Evolutionary conservation across 495 filamentous ascomycete genomes (phyloP).

Genomic region (Aspergillus haitiensis): DNA sequence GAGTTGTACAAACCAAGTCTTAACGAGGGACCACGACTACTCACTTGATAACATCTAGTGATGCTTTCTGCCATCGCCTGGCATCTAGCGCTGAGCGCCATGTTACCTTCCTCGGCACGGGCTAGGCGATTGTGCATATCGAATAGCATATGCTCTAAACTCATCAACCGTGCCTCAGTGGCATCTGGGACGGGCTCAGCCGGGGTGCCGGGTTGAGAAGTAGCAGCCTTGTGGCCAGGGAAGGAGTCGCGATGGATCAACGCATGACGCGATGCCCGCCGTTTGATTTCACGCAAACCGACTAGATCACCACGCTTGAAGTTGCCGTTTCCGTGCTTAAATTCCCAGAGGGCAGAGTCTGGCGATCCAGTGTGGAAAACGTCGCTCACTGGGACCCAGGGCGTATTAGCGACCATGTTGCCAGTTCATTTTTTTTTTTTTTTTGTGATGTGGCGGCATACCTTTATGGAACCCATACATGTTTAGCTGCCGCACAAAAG

Average conservation of each 20-base stretch:
- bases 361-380: constrained; percentile 97
- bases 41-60: constrained; percentile 70
- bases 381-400: constrained; percentile 73
- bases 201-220: constrained; percentile 79
- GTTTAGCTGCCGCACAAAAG: constrained; percentile 95
- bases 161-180: constrained; percentile 70
- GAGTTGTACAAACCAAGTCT: not conserved
- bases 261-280: constrained; percentile 92
- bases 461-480: constrained; percentile 99
- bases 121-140: constrained; percentile 74
- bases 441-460: constrained; percentile 37
- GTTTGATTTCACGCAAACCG: constrained; percentile 92
- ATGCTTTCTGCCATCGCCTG: constrained; percentile 81
- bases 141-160: constrained; percentile 78
- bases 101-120: constrained; percentile 81
- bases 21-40: constrained; percentile 16
- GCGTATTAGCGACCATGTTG: constrained; percentile 18
- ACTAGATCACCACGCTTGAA: constrained; percentile 94
- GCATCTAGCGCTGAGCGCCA: constrained; percentile 75
- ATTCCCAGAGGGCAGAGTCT: constrained; percentile 95
- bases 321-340: constrained; percentile 97
- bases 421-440: not conserved
- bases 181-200: constrained; percentile 78
- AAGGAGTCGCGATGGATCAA: constrained; percentile 95
- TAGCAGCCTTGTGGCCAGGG: constrained; percentile 68